phyloP scores from a whole-genome alignment of 2,329 filamentous ascomycete species.

The Apiospora rasikravindrae region DNA sequence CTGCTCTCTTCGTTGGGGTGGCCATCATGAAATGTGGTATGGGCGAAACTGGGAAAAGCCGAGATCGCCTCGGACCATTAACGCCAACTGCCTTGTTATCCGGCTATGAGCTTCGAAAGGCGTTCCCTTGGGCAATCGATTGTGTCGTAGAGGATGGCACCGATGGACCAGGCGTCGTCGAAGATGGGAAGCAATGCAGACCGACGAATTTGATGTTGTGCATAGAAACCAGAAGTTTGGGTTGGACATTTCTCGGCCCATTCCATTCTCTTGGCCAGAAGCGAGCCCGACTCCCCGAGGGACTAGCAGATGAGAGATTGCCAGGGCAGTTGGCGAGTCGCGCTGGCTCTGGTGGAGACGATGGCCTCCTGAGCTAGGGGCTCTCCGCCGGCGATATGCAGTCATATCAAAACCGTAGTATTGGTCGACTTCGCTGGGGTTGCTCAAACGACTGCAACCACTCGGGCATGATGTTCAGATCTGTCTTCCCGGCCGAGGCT shows the following conservation, averaged over 20 bases:
- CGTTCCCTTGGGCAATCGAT: not conserved
- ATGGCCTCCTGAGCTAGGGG: conserved; percentile 7
- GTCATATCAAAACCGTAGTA: not conserved
- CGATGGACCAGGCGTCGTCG: not conserved
- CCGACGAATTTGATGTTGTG: not conserved
- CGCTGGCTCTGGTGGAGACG: not conserved
- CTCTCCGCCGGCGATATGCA: not conserved
- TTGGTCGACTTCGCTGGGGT: not conserved
- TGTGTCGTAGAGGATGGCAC: not conserved
- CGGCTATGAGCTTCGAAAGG: not conserved
- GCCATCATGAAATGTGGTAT: conserved; percentile 5
- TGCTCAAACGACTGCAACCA: not conserved
- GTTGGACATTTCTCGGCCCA: not conserved
- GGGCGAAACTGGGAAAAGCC: not conserved
- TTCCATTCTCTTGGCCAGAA: not conserved
- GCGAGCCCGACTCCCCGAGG: not conserved
- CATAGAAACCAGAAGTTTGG: not conserved
- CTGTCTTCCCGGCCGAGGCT: not conserved
- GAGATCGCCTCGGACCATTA: not conserved
- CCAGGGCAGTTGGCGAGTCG: conserved; percentile 6
- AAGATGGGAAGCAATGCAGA: not conserved
- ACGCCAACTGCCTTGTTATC: not conserved
- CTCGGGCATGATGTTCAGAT: not conserved
- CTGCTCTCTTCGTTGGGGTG: not conserved
- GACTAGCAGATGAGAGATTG: not conserved